Evolutionary conservation across 2,329 filamentous ascomycete species (phyloP).

Genomic region (Neonectria neomacrospora): DNA sequence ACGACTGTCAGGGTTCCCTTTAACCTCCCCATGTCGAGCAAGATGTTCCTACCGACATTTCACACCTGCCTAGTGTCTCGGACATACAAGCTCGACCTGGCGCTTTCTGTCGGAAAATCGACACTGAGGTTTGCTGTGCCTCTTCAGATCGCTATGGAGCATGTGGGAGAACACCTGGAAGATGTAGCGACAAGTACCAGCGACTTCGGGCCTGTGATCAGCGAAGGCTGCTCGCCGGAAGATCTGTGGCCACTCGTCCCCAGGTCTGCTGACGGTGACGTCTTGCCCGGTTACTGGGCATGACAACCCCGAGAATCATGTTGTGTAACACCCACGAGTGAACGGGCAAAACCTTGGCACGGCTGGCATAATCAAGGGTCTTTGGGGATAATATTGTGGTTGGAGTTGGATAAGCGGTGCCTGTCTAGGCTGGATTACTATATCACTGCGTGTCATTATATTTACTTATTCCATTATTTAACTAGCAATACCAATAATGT

Average conservation of each 20-base stretch:
- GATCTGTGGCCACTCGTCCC: neutral
- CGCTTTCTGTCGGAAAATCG: neutral
- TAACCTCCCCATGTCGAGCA: slow-evolving; percentile 4
- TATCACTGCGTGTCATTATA: neutral
- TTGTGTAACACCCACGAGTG: neutral
- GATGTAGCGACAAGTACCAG: neutral
- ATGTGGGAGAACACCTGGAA: neutral
- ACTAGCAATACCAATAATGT: neutral
- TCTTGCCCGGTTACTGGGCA: neutral
- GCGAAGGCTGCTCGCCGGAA: neutral
- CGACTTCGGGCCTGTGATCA: neutral
- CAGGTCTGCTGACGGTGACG: neutral
- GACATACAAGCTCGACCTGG: slow-evolving; percentile 11
- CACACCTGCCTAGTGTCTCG: slow-evolving; percentile 20
- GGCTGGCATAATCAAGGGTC: neutral
- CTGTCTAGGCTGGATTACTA: neutral
- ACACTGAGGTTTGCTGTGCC: neutral
- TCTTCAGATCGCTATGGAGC: neutral
- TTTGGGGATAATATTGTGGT: neutral
- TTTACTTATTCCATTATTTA: neutral
- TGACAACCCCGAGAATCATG: neutral
- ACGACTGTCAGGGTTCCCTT: neutral
- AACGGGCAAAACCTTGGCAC: neutral
- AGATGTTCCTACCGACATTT: slow-evolving; percentile 18
- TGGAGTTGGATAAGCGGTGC: neutral